A percentile compares a stretch with the other conserved stretches of the same genome.
Evolutionary conservation across 345 rosid species (phyloP).

Genomic region (Syzygium grande): DNA sequence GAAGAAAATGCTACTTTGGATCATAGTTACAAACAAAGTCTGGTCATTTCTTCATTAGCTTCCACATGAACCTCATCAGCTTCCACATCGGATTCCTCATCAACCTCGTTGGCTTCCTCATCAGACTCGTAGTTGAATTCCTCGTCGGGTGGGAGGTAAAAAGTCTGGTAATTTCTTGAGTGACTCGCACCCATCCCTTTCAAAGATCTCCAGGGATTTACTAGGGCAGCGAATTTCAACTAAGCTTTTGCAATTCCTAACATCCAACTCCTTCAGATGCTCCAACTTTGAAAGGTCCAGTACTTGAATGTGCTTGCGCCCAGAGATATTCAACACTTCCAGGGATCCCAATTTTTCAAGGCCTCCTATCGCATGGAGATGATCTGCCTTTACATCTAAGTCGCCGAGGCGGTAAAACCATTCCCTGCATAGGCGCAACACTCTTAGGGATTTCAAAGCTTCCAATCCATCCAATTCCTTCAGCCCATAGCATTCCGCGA

Average conservation of each 20-base stretch:
- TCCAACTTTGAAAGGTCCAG: background rate
- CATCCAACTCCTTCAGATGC: accelerated
- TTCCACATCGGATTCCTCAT: no score
- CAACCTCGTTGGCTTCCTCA: no score
- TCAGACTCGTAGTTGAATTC: no score
- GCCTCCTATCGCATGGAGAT: background rate
- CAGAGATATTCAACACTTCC: accelerated
- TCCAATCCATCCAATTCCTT: background rate
- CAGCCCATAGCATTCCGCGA: accelerated
- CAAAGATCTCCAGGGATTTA: accelerated
- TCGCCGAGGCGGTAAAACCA: no score
- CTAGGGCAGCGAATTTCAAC: background rate
- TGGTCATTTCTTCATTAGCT: no score
- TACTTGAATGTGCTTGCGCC: accelerated
- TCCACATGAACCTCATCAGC: no score
- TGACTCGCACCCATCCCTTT: accelerated
- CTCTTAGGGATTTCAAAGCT: no score
- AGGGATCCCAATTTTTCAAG: background rate
- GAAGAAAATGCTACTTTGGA: no score
- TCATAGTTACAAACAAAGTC: no score
- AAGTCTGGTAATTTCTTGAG: background rate
- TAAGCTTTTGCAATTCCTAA: accelerated
- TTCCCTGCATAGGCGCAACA: no score
- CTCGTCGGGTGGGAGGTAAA: no score
- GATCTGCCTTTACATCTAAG: no score